These are phyloP conservation scores for Aspergillus sp. DNA, from an alignment of 2,329 filamentous ascomycete species.

Conservation along the genomic window DNA sequence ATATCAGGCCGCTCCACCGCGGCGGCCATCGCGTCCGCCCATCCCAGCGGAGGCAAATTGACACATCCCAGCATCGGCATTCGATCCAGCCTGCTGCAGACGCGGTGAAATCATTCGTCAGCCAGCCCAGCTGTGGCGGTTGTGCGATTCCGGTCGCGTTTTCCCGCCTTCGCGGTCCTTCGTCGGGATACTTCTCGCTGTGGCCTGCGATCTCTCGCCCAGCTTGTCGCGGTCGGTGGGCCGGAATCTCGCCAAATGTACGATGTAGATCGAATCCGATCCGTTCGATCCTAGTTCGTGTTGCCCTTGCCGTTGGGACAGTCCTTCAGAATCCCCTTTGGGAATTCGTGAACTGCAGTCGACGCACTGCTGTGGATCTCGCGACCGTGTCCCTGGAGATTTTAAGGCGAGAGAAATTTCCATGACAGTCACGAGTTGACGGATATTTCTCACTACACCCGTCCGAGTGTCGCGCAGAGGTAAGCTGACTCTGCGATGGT, in stretches of 20 bases:
- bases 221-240: background rate
- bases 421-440: background rate
- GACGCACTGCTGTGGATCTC: background rate
- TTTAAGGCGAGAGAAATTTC: background rate
- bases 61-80: conserved; percentile 16
- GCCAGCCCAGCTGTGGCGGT: conserved; percentile 13
- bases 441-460: background rate
- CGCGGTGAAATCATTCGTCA: conserved; percentile 15
- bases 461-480: background rate
- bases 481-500: no score
- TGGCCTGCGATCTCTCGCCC: conserved; percentile 2
- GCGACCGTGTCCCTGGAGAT: background rate
- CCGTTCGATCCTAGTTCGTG: background rate
- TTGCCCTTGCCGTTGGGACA: background rate
- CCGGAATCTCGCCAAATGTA: background rate
- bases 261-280: conserved; percentile 8
- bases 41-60: conserved; percentile 15
- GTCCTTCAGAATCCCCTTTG: background rate
- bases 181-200: background rate
- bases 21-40: conserved; percentile 9
- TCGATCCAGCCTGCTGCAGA: conserved; percentile 3
- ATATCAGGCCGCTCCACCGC: conserved; percentile 19
- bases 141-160: conserved; percentile 7
- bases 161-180: background rate
- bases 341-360: background rate